phyloP scores from a whole-genome alignment of 768 basidiomycete genomes.

The Suillus cothurnatus region DNA sequence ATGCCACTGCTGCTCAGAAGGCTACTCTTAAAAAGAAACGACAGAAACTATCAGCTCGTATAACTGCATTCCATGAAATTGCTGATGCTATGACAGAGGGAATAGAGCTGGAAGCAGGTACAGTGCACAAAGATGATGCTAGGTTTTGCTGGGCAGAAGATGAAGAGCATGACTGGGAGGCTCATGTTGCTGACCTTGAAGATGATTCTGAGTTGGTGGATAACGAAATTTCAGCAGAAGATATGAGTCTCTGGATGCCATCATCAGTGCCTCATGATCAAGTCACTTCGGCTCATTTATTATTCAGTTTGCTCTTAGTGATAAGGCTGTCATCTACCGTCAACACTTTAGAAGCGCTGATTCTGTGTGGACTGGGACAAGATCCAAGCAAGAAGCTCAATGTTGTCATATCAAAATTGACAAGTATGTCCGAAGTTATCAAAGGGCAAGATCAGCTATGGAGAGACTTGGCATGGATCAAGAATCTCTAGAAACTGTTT shows the following conservation, averaged over 20 bases:
- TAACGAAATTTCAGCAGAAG: not conserved
- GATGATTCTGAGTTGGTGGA: not conserved
- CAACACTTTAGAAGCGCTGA: too few relatives aligned
- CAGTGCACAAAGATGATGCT: not conserved
- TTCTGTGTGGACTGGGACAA: too few relatives aligned
- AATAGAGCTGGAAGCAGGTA: not conserved
- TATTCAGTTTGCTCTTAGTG: too few relatives aligned
- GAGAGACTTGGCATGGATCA: not conserved
- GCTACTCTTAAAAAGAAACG: not conserved
- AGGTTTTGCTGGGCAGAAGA: not conserved
- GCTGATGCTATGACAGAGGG: not conserved
- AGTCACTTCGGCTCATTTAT: not conserved
- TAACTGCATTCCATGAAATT: not conserved
- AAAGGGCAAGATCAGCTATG: constrained; percentile 1
- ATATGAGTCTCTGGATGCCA: not conserved
- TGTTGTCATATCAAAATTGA: too few relatives aligned
- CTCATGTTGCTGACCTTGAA: not conserved
- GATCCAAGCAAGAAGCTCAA: too few relatives aligned
- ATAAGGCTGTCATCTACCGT: too few relatives aligned
- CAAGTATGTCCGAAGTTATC: constrained; percentile 6
- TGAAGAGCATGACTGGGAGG: not conserved
- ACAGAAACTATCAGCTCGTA: not conserved
- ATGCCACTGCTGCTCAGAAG: not conserved
- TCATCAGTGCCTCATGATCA: not conserved
- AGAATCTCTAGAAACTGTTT: not conserved